A percentile compares a stretch with the other conserved stretches of the same genome.
phyloP scores from a whole-genome alignment of 1,139 yeast species.

The Candida anutae region DNA sequence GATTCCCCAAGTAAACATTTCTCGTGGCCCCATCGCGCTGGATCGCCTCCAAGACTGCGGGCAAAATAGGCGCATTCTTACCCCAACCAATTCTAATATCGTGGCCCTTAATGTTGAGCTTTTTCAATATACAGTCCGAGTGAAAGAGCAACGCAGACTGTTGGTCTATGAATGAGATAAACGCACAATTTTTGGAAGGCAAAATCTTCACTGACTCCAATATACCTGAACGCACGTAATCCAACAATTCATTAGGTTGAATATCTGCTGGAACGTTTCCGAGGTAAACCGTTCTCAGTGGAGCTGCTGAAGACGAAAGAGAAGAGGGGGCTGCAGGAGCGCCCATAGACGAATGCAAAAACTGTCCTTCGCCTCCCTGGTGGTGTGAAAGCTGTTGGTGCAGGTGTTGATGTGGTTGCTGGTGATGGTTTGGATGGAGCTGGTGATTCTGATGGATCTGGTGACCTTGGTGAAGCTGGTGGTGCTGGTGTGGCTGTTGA shows the following conservation, averaged over 20 bases:
- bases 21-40: slow-evolving; percentile 87
- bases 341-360: background rate
- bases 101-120: slow-evolving; percentile 47
- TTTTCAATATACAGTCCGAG: slow-evolving; percentile 53
- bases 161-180: slow-evolving; percentile 54
- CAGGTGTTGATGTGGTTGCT: slow-evolving; percentile 74
- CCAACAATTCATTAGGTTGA: slow-evolving; percentile 73
- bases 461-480: slow-evolving; percentile 2
- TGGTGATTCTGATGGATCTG: background rate
- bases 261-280: slow-evolving; percentile 85
- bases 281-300: slow-evolving; percentile 81
- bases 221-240: slow-evolving; percentile 86
- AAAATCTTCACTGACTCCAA: slow-evolving; percentile 65
- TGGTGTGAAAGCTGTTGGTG: no score
- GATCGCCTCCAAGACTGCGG: slow-evolving; percentile 65
- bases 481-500: slow-evolving; percentile 4
- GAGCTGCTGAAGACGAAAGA: slow-evolving; percentile 32
- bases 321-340: slow-evolving; percentile 1
- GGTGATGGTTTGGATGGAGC: slow-evolving; percentile 6
- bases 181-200: slow-evolving; percentile 53
- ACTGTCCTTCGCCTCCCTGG: no score
- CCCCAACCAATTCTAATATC: slow-evolving; percentile 68
- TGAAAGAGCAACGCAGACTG: slow-evolving; percentile 55
- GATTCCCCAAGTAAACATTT: slow-evolving; percentile 76
- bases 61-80: slow-evolving; percentile 53